Base-by-base conservation (phyloP, 202 grass and related monocot genomes). In the Saccharum hybrid region DNA sequence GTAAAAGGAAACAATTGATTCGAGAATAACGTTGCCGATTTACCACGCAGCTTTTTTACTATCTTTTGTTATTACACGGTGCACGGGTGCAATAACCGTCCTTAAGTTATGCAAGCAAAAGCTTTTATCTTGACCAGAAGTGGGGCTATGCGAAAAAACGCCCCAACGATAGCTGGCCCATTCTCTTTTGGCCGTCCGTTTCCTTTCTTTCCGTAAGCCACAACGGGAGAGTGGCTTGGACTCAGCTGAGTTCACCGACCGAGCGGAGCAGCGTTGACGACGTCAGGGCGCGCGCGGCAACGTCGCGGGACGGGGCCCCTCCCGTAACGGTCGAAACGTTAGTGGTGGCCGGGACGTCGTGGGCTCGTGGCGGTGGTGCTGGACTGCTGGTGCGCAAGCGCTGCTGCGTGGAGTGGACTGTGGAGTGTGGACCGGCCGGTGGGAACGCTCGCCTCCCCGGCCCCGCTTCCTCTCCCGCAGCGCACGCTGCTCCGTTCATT, bases 271-370 rank as follows among this genome's bases (percentile, higher is more conserved):
- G 65, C 61, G 68, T 82, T 84, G 84, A 90, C 90, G 86, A 70
- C 88, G 93, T 93, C 76, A 82, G 48, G 48, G 48, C 15, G 42
- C 77, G 68, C 8, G 74, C 78, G 77, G 76, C 22, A 28, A 76
- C 76, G 75, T 78, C 65, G 70, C 15, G 72, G 71, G 28, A 54
- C 15, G 42, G 69, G 68, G 12, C 19, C 15, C 12, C 23, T 40
- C 75, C 54, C 22, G 57, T 94, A 94, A 93, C 84, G 86, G 84
- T 90, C 84, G 82, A 90, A 84, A 63, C 84, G 84, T 82, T 85
- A 82, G 76, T 65, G 69, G 52, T 28, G 76, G 31, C 54, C 36
- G 49, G 66, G 54, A 59, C 56, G 56, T 1, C n/a, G 56, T 60
- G 56, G 56, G 56, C n/a, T 57, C 51, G 8, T 54, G 56, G 19